A percentile compares a stretch with the other conserved stretches of the same genome.
phyloP scores from a whole-genome alignment of 2,329 filamentous ascomycete species.

The Exophiala oligosperma region DNA sequence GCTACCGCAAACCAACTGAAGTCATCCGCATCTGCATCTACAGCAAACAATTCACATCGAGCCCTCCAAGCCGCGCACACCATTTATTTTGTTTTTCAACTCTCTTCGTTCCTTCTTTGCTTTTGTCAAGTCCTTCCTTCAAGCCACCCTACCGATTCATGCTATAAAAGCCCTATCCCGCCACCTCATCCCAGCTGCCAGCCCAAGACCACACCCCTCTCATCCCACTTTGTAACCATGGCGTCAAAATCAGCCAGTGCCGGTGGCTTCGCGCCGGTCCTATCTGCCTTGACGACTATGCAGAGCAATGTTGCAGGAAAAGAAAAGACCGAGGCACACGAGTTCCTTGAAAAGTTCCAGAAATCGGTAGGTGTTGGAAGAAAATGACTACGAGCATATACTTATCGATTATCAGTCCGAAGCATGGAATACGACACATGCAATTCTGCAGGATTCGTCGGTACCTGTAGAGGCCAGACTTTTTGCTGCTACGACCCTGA shows the following conservation, averaged over 20 bases:
- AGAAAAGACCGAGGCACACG: slow-evolving; percentile 85
- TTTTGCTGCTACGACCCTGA: slow-evolving; percentile 94
- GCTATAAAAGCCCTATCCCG: background rate
- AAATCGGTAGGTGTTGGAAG: slow-evolving; percentile 72
- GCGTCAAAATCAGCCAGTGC: slow-evolving; percentile 63
- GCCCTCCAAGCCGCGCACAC: background rate
- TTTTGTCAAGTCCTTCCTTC: slow-evolving; percentile 30
- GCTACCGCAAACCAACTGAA: slow-evolving; percentile 4
- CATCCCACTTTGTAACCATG: slow-evolving; percentile 52
- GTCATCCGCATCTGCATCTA: slow-evolving; percentile 14
- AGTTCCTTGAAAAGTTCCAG: slow-evolving; percentile 92
- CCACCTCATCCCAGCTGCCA: slow-evolving; percentile 13
- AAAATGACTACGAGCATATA: slow-evolving; percentile 11
- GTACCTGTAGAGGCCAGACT: slow-evolving; percentile 82
- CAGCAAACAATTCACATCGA: background rate
- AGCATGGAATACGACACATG: slow-evolving; percentile 86
- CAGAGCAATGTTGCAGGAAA: slow-evolving; percentile 75
- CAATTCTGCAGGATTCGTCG: slow-evolving; percentile 75
- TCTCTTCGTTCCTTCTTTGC: slow-evolving; percentile 18
- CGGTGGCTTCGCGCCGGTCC: slow-evolving; percentile 76
- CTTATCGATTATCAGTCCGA: slow-evolving; percentile 47
- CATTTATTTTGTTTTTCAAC: slow-evolving; percentile 17
- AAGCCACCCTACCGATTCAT: slow-evolving; percentile 11
- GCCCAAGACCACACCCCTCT: slow-evolving; percentile 20
- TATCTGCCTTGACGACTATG: slow-evolving; percentile 90